phyloP scores from a whole-genome alignment of 1,139 yeast genomes.

The Hyphopichia wangnamkhiaoensis region DNA sequence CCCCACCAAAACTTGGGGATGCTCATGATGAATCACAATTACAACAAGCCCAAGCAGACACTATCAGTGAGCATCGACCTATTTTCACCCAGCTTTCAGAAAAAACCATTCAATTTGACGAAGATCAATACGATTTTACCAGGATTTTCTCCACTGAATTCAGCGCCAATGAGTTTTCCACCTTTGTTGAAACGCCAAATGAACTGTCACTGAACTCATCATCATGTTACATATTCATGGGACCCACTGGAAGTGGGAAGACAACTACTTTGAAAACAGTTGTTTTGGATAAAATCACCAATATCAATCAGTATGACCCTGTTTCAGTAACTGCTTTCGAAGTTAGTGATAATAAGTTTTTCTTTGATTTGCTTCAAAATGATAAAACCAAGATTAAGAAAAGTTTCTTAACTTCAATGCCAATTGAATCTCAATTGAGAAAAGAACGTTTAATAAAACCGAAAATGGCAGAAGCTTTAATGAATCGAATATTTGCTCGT shows the following conservation, averaged over 20 bases:
- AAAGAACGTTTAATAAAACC: conserved; percentile 8
- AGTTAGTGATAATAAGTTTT: conserved; percentile 26
- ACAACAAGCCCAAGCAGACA: no score
- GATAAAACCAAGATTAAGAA: conserved; percentile 11
- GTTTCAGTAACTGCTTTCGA: conserved; percentile 29
- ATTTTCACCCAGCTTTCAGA: conserved; percentile 14
- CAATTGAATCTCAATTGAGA: conserved; percentile 17
- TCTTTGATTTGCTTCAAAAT: conserved; percentile 27
- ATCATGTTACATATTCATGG: conserved; percentile 26
- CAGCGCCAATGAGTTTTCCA: conserved; percentile 4
- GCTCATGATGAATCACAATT: no score
- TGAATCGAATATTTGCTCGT: conserved; percentile 19
- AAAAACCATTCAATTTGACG: conserved; percentile 21
- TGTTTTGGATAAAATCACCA: conserved; percentile 10
- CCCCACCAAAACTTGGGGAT: no score
- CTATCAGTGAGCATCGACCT: conserved; percentile 6
- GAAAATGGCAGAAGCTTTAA: conserved; percentile 7
- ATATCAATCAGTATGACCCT: conserved; percentile 3
- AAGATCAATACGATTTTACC: conserved; percentile 22
- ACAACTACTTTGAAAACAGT: conserved; percentile 27
- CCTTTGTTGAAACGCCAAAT: neutral
- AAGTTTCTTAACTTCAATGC: conserved; percentile 4
- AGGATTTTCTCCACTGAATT: conserved; percentile 13
- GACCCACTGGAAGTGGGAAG: conserved; percentile 38
- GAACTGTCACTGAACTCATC: conserved; percentile 11